Evolutionary conservation across 495 filamentous ascomycete genomes (phyloP), one percentile per base, ranked within the genome.

Genomic region (Penicillium atrosanguineum): DNA sequence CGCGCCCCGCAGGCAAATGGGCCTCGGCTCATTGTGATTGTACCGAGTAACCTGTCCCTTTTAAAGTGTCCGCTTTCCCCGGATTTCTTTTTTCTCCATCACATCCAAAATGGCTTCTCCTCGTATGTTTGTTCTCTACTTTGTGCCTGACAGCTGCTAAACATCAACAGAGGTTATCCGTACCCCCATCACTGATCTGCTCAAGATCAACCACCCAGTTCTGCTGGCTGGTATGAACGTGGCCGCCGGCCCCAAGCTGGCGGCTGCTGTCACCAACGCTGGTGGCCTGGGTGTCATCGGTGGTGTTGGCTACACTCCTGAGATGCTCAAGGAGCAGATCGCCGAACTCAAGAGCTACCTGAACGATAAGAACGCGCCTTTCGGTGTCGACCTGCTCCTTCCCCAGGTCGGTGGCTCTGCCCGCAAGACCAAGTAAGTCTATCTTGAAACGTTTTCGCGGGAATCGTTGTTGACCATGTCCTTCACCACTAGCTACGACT

Each of bases 221-320:
- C 79, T 97, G 65, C 86, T 97, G 55, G 94, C 94, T 58, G 94
- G 94, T 63, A 98, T 98, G 94, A 97, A 97, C 80, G 95, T 97
- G 53, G 95, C 94, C 44, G 95, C 94, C 45, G 94, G 94, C 44
- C 95, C 95, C 43, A 95, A 92, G 81, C 85, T 98, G 67, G 95
- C 94, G 39, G 94, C 94, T 18, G 94, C 94, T 9, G 94, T 98
- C 61, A 95, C 94, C 53, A 96, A 98, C 75, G 94, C 94, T 28
- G 94, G 94, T 57, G 94, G 94, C 65, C 78, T 98, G 54, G 94
- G 94, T 74, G 94, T 98, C 56, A 89, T 98, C 68, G 94, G 94
- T 61, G 94, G 94, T 66, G 85, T 98, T 61, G 91, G 89, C 59
- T 98, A 98, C 79, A 96, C 90, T 36, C 94, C 94, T 56, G 90